Conservation (phyloP, 208 protist species). For the Kentomonas sorsogonicus region DNA sequence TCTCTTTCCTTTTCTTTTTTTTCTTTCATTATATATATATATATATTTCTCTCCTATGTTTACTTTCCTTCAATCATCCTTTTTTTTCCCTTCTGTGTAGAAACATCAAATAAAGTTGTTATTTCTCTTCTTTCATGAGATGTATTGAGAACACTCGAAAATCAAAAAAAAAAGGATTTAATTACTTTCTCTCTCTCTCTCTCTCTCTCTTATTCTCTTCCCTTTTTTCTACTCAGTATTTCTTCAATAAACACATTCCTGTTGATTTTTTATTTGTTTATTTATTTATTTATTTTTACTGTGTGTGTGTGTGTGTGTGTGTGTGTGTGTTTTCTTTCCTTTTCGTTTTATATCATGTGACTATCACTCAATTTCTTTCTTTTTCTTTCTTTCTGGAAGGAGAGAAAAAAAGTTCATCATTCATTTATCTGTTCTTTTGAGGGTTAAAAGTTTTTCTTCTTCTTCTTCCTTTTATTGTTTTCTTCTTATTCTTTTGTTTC, state of each 20-base stretch:
- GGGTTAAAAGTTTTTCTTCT: too few relatives aligned
- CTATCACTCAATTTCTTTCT: too few relatives aligned
- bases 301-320: neutral
- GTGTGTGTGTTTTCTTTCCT: conserved; percentile 8
- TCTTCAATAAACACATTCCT: conserved; percentile 3
- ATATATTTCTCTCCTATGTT: neutral
- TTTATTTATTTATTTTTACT: neutral
- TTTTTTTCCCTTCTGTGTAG: neutral
- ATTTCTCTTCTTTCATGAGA: conserved; percentile 2
- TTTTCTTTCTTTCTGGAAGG: too few relatives aligned
- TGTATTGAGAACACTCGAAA: too few relatives aligned
- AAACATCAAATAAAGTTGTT: neutral
- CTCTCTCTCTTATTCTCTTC: neutral
- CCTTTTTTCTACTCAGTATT: conserved; percentile 3
- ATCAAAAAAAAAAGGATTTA: too few relatives aligned
- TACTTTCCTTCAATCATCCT: too few relatives aligned
- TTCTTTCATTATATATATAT: neutral
- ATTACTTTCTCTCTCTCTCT: conserved; percentile 1
- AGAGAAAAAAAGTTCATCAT: too few relatives aligned
- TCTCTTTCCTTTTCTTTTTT: neutral
- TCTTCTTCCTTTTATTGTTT: too few relatives aligned
- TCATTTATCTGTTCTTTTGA: too few relatives aligned
- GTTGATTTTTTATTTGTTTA: neutral
- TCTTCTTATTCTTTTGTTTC: too few relatives aligned
- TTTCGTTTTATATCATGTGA: too few relatives aligned